Evolutionary conservation across 2,329 filamentous ascomycete species (phyloP).

Genomic region (Xylariomycetidae sp.): DNA sequence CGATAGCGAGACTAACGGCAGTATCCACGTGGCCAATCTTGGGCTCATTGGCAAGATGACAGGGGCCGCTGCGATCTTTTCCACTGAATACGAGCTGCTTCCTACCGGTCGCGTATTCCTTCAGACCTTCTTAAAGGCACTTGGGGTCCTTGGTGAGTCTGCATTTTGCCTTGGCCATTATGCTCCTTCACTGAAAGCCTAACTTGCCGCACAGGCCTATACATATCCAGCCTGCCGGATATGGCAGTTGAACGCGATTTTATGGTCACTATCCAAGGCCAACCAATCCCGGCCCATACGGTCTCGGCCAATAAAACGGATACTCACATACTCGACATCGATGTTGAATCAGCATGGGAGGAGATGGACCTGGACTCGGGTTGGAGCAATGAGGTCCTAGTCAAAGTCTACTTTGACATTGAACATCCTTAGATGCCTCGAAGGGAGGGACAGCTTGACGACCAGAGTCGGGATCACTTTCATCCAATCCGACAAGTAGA

Average conservation of each 20-base stretch:
- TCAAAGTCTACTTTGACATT: slow-evolving; percentile 54
- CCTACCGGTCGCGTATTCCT: slow-evolving; percentile 56
- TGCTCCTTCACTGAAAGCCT: slow-evolving; percentile 3
- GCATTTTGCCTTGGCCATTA: neutral
- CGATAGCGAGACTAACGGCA: slow-evolving; percentile 31
- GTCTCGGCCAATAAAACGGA: slow-evolving; percentile 52
- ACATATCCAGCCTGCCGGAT: slow-evolving; percentile 62
- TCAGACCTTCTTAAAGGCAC: slow-evolving; percentile 67
- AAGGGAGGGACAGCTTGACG: too few species aligned
- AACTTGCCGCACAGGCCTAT: slow-evolving; percentile 52
- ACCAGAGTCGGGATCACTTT: too few species aligned
- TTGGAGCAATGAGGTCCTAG: slow-evolving; percentile 74
- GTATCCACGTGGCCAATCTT: slow-evolving; percentile 58
- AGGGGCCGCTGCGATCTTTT: slow-evolving; percentile 69
- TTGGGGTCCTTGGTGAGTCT: slow-evolving; percentile 62
- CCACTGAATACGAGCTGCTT: slow-evolving; percentile 49
- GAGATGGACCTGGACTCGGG: slow-evolving; percentile 62
- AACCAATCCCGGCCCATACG: slow-evolving; percentile 60
- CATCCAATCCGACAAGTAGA: too few species aligned
- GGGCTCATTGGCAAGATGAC: slow-evolving; percentile 87
- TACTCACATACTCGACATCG: slow-evolving; percentile 64
- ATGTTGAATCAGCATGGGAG: slow-evolving; percentile 71
- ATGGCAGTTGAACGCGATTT: slow-evolving; percentile 59
- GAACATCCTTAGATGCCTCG: slow-evolving; percentile 23
- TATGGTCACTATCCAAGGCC: slow-evolving; percentile 68